Percentiles rank a stretch among this genome's conserved stretches.
Conservation (phyloP, 352 stramenopile genomes). For the Albugo candida region DNA sequence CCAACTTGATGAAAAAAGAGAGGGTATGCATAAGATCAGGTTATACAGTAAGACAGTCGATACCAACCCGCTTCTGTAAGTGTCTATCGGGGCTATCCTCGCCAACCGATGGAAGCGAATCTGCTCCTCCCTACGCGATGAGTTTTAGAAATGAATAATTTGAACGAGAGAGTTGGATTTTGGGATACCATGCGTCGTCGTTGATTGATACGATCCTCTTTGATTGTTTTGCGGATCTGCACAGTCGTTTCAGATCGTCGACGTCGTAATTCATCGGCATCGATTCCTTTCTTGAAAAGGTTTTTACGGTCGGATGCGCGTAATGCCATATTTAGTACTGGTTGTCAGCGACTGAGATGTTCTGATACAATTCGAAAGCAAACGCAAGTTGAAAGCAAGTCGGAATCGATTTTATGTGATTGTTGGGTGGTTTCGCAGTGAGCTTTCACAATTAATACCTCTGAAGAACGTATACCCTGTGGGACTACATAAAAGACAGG, state of each 20-base stretch:
- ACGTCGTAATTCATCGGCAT: constrained; percentile 50
- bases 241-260: constrained; percentile 60
- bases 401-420: no score
- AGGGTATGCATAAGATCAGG: not conserved
- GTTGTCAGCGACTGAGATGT: no score
- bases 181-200: constrained; percentile 35
- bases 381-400: no score
- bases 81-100: not conserved
- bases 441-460: no score
- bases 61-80: not conserved
- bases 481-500: no score
- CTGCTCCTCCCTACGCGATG: not conserved
- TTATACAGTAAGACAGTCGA: not conserved
- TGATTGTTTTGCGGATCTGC: constrained; percentile 71
- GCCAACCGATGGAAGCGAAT: not conserved
- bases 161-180: not conserved
- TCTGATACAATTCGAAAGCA: no score
- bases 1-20: constrained; percentile 38
- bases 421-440: no score
- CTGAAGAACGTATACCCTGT: no score
- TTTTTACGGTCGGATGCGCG: constrained; percentile 30
- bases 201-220: constrained; percentile 67
- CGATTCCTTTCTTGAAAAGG: constrained; percentile 66
- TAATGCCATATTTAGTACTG: no score
- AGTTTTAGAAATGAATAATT: not conserved